Conservation (phyloP, 495 filamentous ascomycete species). For the Hypoxylon fragiforme region DNA sequence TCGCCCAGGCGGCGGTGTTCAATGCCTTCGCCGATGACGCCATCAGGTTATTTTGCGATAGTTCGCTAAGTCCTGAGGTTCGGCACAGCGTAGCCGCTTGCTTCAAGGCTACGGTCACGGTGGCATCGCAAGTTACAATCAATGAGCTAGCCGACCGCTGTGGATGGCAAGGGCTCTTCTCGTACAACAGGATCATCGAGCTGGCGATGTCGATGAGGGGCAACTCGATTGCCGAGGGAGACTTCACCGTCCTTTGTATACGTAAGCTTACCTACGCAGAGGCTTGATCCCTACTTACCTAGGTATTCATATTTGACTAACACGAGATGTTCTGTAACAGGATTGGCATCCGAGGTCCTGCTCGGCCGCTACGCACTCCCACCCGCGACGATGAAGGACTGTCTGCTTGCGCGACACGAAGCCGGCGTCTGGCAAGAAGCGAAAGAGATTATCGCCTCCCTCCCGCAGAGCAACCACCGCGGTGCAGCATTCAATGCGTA, state of each 20-base stretch:
- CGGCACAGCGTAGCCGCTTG: slow-evolving; percentile 12
- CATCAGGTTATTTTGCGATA: slow-evolving; percentile 3
- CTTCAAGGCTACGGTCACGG: slow-evolving; percentile 36
- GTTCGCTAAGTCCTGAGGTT: not conserved
- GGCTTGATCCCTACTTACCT: not conserved
- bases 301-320: not conserved
- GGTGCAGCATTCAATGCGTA: slow-evolving; percentile 34
- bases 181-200: slow-evolving; percentile 35
- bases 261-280: slow-evolving; percentile 8
- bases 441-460: slow-evolving; percentile 8
- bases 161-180: slow-evolving; percentile 41
- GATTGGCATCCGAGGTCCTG: slow-evolving; percentile 41
- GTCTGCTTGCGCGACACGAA: slow-evolving; percentile 39
- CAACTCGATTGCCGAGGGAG: slow-evolving; percentile 40
- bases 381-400: slow-evolving; percentile 21
- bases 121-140: slow-evolving; percentile 20
- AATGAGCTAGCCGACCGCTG: slow-evolving; percentile 37
- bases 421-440: slow-evolving; percentile 33
- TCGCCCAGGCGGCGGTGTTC: slow-evolving; percentile 37
- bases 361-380: slow-evolving; percentile 42
- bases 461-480: slow-evolving; percentile 23
- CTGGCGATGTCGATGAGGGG: slow-evolving; percentile 18
- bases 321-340: no score
- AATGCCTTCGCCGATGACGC: slow-evolving; percentile 35
- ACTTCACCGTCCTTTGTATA: slow-evolving; percentile 40